Percentiles rank a stretch among this genome's conserved stretches.
These are phyloP conservation scores for Alternaria rosae DNA, from an alignment of 2,329 filamentous ascomycete genomes.

Conservation along the genomic window DNA sequence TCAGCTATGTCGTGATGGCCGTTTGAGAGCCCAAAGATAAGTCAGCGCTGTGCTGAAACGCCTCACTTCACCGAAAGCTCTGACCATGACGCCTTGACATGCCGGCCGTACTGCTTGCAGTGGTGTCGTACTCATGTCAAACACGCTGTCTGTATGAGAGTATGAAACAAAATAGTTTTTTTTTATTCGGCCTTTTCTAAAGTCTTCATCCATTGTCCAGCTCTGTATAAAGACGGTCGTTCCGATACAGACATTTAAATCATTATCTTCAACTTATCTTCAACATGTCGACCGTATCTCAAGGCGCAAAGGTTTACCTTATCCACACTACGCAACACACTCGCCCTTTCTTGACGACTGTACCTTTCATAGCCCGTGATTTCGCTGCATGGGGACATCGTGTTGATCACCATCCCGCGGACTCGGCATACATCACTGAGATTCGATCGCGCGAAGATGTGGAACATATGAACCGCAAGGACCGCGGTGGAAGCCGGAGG, in stretches of 20 bases:
- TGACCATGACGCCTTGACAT: background rate
- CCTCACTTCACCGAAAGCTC: background rate
- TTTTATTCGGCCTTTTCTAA: background rate
- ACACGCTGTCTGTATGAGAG: background rate
- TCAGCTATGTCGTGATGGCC: background rate
- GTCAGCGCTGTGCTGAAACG: background rate
- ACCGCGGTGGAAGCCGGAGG: slow-evolving; percentile 10
- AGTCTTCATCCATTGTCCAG: background rate
- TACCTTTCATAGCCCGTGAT: slow-evolving; percentile 26
- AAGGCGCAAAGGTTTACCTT: slow-evolving; percentile 15
- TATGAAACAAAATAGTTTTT: background rate
- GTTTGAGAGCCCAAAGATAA: background rate
- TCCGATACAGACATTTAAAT: background rate
- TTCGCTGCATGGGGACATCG: slow-evolving; percentile 24
- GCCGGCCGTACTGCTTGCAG: background rate
- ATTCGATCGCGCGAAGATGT: slow-evolving; percentile 16
- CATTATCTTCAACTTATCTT: background rate
- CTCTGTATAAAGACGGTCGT: background rate
- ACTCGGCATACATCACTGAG: slow-evolving; percentile 23
- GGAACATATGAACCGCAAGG: slow-evolving; percentile 6
- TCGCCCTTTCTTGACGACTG: slow-evolving; percentile 20
- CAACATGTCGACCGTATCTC: slow-evolving; percentile 2
- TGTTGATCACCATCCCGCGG: slow-evolving; percentile 17
- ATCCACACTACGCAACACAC: slow-evolving; percentile 11
- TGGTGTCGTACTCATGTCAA: background rate